phyloP scores from a whole-genome alignment of 441 rosid species.

The Codiaeum variegatum region DNA sequence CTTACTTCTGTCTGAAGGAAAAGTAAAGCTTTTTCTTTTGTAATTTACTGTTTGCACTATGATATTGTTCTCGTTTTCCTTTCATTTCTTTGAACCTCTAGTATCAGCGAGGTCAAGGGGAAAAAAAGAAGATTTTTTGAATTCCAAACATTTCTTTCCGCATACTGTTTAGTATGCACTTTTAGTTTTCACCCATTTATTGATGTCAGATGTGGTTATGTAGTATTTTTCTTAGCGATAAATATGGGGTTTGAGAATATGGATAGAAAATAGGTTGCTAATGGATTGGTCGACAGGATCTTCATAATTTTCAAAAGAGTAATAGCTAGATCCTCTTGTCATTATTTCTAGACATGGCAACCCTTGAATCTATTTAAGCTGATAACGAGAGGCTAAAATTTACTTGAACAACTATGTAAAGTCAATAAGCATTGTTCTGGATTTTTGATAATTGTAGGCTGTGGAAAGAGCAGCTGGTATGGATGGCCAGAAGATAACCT shows the following conservation, averaged over 20 bases:
- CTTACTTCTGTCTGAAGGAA: not conserved
- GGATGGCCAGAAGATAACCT: slow-evolving; percentile 97
- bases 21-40: not conserved
- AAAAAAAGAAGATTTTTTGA: not conserved
- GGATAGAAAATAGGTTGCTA: not conserved
- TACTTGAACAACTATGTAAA: not conserved
- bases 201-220: not conserved
- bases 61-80: not conserved
- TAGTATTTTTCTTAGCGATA: not conserved
- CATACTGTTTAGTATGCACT: not conserved
- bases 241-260: not conserved
- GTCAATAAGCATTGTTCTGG: not conserved
- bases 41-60: not conserved
- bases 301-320: not conserved
- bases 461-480: slow-evolving; percentile 98
- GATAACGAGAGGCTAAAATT: not conserved
- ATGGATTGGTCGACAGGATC: not conserved
- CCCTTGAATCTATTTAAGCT: no score
- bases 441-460: slow-evolving; percentile 44
- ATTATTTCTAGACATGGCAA: not conserved
- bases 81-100: not conserved
- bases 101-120: not conserved
- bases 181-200: not conserved
- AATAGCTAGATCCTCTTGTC: not conserved
- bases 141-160: not conserved